These are phyloP conservation scores for Cyclostephanos tholiformis DNA, from an alignment of 108 stramenopile genomes.

Conservation along the genomic window DNA sequence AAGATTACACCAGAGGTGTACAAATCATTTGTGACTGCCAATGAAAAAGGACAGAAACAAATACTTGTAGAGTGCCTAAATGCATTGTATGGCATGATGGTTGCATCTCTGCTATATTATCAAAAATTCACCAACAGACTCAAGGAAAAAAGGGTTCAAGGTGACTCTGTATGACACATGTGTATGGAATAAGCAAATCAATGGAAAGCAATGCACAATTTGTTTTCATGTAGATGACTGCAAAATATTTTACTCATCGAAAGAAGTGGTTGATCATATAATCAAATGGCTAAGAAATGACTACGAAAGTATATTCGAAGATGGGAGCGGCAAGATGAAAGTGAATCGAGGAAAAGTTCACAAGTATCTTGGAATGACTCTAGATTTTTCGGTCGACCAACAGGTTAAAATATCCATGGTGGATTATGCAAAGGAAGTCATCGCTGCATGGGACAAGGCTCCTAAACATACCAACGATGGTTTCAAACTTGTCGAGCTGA, in stretches of 20 bases:
- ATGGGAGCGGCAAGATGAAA: too few species aligned
- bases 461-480: slow-evolving; percentile 55
- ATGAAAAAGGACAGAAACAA: background rate
- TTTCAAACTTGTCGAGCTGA: slow-evolving; percentile 13
- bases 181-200: background rate
- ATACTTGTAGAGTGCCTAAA: background rate
- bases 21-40: background rate
- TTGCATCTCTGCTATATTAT: background rate
- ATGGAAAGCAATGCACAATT: background rate
- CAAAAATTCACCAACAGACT: background rate
- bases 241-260: too few species aligned
- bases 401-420: too few species aligned
- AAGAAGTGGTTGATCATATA: background rate
- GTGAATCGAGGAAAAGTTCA: too few species aligned
- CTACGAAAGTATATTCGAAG: background rate
- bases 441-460: too few species aligned
- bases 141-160: background rate
- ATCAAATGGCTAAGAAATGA: background rate
- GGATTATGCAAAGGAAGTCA: too few species aligned
- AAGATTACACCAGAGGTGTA: slow-evolving; percentile 17
- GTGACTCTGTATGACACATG: background rate
- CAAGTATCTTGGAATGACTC: too few species aligned
- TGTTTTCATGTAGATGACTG: too few species aligned
- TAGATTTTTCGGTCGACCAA: too few species aligned
- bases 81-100: background rate